Conservation (phyloP, 768 basidiomycete genomes). For the Lentinula detonsa region DNA sequence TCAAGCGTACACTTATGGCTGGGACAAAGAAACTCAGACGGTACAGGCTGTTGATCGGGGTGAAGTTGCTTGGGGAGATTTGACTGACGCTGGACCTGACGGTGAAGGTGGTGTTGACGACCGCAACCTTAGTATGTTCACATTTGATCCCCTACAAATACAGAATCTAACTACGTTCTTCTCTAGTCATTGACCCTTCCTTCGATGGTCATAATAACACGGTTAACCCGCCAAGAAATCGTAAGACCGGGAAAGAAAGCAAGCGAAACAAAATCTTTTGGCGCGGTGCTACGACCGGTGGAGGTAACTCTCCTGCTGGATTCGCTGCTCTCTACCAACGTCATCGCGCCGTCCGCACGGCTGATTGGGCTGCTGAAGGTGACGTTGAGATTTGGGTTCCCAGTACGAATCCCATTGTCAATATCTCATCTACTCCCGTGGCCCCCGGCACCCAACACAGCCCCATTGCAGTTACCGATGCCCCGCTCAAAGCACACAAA, state of each 20-base stretch:
- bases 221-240: neutral
- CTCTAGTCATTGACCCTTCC: neutral
- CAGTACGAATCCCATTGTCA: neutral
- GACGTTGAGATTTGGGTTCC: constrained; percentile 31
- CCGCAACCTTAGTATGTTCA: neutral
- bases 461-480: neutral
- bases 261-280: constrained; percentile 57
- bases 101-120: neutral
- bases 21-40: constrained; percentile 72
- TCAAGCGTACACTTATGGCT: constrained; percentile 81
- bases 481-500: neutral
- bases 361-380: constrained; percentile 19
- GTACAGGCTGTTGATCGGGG: constrained; percentile 75
- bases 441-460: neutral
- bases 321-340: constrained; percentile 81
- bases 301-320: constrained; percentile 81
- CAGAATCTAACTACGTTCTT: neutral
- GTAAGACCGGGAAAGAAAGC: neutral
- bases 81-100: neutral
- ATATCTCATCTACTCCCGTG: neutral
- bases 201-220: neutral
- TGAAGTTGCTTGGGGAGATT: constrained; percentile 40
- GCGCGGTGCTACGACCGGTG: constrained; percentile 95
- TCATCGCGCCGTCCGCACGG: constrained; percentile 85
- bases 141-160: neutral